Evolutionary conservation across 192 early-diverging fungal genomes (phyloP), one percentile per base, ranked within the genome.

Genomic region (Coemansia sp.): DNA sequence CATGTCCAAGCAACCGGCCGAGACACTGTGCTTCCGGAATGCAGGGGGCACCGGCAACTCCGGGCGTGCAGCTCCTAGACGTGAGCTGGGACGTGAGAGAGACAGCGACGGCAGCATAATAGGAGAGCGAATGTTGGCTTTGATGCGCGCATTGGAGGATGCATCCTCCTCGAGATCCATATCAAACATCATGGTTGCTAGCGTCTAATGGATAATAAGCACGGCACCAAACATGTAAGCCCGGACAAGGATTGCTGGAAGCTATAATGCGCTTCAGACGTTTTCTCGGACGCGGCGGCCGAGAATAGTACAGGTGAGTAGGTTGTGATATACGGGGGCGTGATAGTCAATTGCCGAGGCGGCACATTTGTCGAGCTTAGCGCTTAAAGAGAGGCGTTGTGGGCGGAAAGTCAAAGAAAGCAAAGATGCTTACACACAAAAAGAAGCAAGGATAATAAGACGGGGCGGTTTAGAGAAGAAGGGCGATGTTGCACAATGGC

Each of bases 91-190:
- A 24, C 78, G 78, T 51, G 73, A 72, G 21, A 80, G 63, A 39
- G 73, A 59, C 14, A 75, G 50, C 39, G 69, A 61, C 62, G 78
- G 78, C 4, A 80, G 66, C 59, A 69, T 55, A 50, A 80, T 52
- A 2, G 70, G 70, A 57, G 78, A 66, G 53, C 30, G 56, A 5
- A 21, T 36, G 7, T 42, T 51, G 39, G 1, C 51, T 21, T 32
- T 61, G 20, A 54, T 63, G 42, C 30, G 70, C 70, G 56, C 59
- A 21, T 33, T 7, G 27, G 14, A 1, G 17, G 63, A 33, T 6
- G 52, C 20, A 39, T 21, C 54, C 29, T 75, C 78, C 20, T 75
- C 78, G 27, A 75, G 42, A 46, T 80, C 78, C 78, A 80, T 80
- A 24, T 80, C 73, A 57, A 80, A 80, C 27, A 80, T 75, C 78